Percentiles rank a stretch among this genome's conserved stretches.
These are phyloP conservation scores for Fusarium camptoceras DNA, from an alignment of 2,329 filamentous ascomycete species.

Conservation along the genomic window DNA sequence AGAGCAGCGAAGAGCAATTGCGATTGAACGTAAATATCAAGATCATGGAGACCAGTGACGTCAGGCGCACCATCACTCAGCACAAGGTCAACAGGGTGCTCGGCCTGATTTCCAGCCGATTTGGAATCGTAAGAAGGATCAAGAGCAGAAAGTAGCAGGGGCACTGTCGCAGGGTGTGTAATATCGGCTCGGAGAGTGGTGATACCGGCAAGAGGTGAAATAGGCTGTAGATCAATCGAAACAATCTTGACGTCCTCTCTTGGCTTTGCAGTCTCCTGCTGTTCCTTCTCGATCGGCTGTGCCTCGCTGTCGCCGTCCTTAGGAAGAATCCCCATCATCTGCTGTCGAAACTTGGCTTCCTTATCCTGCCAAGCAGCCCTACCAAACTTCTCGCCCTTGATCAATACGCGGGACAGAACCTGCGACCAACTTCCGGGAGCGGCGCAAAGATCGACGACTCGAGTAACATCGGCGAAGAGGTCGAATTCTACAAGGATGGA, in stretches of 20 bases:
- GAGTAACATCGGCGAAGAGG: slow-evolving; percentile 87
- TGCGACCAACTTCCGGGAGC: slow-evolving; percentile 98
- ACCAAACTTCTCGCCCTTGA: slow-evolving; percentile 92
- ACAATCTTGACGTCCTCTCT: slow-evolving; percentile 89
- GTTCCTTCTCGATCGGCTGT: slow-evolving; percentile 26
- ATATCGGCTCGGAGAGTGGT: slow-evolving; percentile 94
- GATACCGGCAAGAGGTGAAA: slow-evolving; percentile 92
- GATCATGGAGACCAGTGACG: slow-evolving; percentile 94
- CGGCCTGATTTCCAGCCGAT: slow-evolving; percentile 62
- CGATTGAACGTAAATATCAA: slow-evolving; percentile 98
- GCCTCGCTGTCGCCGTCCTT: slow-evolving; percentile 42
- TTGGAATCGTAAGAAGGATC: slow-evolving; percentile 74
- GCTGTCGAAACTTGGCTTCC: slow-evolving; percentile 73
- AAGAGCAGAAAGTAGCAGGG: slow-evolving; percentile 85
- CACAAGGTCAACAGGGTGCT: slow-evolving; percentile 89
- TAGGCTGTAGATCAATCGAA: slow-evolving; percentile 94
- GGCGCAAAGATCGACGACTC: slow-evolving; percentile 95
- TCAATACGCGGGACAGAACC: slow-evolving; percentile 90
- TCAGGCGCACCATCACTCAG: slow-evolving; percentile 96
- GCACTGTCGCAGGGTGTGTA: slow-evolving; percentile 94
- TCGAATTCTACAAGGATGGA: slow-evolving; percentile 77
- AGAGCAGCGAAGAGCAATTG: slow-evolving; percentile 94
- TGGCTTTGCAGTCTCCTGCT: slow-evolving; percentile 54
- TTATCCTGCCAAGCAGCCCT: slow-evolving; percentile 88
- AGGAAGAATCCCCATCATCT: slow-evolving; percentile 67